Evolutionary conservation across 805 yeast species (phyloP), one percentile per base, ranked within the genome.

Genomic region (Metschnikowia amazonensis): DNA sequence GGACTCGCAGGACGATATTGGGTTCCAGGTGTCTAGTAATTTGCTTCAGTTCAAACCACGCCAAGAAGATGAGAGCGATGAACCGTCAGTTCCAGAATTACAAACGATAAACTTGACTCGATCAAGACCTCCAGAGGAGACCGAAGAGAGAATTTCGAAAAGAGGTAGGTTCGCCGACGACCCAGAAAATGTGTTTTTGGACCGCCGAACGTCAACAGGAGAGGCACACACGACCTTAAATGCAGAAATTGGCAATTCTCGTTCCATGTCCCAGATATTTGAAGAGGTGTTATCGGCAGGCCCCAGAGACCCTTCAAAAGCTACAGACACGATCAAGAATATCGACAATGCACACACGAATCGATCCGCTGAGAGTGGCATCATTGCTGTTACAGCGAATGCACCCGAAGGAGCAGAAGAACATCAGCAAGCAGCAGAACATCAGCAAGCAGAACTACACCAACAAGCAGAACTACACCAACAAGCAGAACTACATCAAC

Each of bases 151-250:
- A 28, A 23, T 14, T 21, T 30, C 11, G 11, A 36, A 32, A 33
- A 46, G 32, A 29, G 28, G 41, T 17, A 14, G 30, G 16, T 41
- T 16, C 9, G 42, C 25, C 3, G 43, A 42, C 28, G 64, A 59
- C 39, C 59, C 57, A 24, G 64, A 60, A 20, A 68, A 69, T 45
- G 67, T 69, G 11, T 69, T 70, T 45, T 53, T 67, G 43, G 73
- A 67, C 21, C 55, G 43, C 4, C 24, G 3, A 21, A n/a, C 16
- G 17, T 6, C 36, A 4, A 25, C 6, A 18, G 43, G 14, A 35
- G 38, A 23, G 3, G 28, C 29, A 3, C 38, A 23, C 20, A 18
- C 36, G 21, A 21, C 36, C 17, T 4, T 14, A 24, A 32, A 34
- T 28, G 34, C 42, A 20, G 47, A 42, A 5, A 47, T 34, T 36